Evolutionary conservation across 345 rosid species (phyloP), one percentile per base, ranked within the genome.

Genomic region (Gossypium rotundifolium): DNA sequence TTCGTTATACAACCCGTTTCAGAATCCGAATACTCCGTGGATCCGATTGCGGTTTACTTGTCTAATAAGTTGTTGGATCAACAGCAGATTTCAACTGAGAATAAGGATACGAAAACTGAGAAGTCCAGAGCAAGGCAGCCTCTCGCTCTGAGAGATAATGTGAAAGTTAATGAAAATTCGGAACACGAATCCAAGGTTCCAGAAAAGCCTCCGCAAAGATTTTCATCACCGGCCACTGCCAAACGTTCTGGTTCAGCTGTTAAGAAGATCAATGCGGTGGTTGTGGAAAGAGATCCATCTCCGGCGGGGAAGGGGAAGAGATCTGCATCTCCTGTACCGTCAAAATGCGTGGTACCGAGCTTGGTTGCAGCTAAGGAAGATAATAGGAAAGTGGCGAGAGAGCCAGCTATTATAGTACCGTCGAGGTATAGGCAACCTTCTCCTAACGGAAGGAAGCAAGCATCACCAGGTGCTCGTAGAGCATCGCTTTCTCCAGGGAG

Each of bases 371-470:
- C 99, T 1, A 81, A 79, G 74, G 99, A 95, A 27, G 99, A 95
- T 76, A 91, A 84, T 66, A 77, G 97, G 60, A 90, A 83, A 62
- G 84, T 76, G 2, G 81, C 87, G 12, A 88, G 85, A 79, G 99
- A 95, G 79, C 86, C 97, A 0, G 87, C 98, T 0, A 95, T 95
- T 55, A 83, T 93, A 14, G 99, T 95, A 63, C 97, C 97, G 3
- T 95, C 99, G 0, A 87, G 99, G 85, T 95, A 93, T 71, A 77
- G 91, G 72, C 98, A 95, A 53, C 97, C 98, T 5, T 95, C 99
- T 0, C 99, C 99, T 2, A 88, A 52, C 40, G 90, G 81, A 27
- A 83, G 97, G 87, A 90, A 82, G 76, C 94, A 90, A 79, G 91
- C 90, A 11, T 90, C 94, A 1, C 92, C 97, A 0, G 85, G 74